Percentiles rank a stretch among this genome's conserved stretches.
These are phyloP conservation scores for Saturnispora galanensis DNA, from an alignment of 805 yeast genomes.

Conservation along the genomic window DNA sequence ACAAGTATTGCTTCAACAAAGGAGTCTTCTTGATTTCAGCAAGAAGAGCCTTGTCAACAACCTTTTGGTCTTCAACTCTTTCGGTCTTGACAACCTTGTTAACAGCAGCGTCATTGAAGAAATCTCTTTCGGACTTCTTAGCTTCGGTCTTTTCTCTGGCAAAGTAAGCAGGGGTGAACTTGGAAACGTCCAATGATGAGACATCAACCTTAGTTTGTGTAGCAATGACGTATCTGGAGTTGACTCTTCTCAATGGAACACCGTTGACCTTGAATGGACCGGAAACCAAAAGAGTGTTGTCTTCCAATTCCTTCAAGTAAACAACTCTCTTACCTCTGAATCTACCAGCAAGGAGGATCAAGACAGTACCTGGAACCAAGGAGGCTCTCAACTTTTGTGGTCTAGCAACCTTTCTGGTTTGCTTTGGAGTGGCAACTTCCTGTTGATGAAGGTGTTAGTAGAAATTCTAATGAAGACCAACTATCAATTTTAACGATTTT, in stretches of 20 bases:
- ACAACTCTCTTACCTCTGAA: conserved; percentile 99
- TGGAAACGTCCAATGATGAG: conserved; percentile 72
- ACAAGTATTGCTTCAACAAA: conserved; percentile 91
- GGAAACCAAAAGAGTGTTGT: conserved; percentile 92
- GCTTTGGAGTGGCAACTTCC: conserved; percentile 80
- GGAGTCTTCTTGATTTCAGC: conserved; percentile 96
- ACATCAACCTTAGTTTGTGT: conserved; percentile 89
- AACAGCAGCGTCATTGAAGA: conserved; percentile 68
- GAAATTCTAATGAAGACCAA: neutral
- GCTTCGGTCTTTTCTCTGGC: conserved; percentile 88
- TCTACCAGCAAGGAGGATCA: conserved; percentile 96
- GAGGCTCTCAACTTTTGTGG: conserved; percentile 95
- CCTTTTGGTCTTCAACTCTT: conserved; percentile 95
- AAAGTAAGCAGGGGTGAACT: conserved; percentile 90
- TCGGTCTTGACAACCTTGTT: conserved; percentile 86
- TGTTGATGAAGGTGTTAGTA: conserved; percentile 8
- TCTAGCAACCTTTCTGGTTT: conserved; percentile 80
- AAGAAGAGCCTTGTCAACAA: conserved; percentile 84
- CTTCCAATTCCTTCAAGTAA: conserved; percentile 92
- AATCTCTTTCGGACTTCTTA: conserved; percentile 83
- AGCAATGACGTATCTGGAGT: conserved; percentile 97
- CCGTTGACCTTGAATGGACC: conserved; percentile 99
- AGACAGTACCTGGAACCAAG: conserved; percentile 95
- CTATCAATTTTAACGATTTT: no score
- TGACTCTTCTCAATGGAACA: conserved; percentile 98